phyloP scores from a whole-genome alignment of 148 eudicot genomes.

The Pouteria glomerata region DNA sequence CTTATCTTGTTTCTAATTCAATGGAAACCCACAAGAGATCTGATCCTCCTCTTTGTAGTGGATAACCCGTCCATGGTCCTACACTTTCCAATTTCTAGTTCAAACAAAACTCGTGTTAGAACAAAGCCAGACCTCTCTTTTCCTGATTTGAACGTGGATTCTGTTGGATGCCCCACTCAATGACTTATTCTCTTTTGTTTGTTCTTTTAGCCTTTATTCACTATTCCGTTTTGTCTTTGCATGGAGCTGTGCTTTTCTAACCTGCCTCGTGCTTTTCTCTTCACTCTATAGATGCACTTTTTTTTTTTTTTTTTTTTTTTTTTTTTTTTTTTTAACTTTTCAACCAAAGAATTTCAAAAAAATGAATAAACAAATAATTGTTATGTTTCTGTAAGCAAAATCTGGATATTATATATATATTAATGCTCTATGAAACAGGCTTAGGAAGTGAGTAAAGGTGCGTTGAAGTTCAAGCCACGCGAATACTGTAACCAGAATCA shows the following conservation, averaged over 20 bases:
- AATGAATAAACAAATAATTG: too few species aligned
- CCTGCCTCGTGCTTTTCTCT: background rate
- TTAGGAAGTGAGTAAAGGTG: background rate
- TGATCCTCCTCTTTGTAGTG: conserved; percentile 13
- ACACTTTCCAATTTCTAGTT: background rate
- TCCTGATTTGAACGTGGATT: background rate
- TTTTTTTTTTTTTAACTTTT: too few species aligned
- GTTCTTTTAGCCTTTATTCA: background rate
- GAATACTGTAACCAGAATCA: background rate
- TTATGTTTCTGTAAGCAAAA: background rate
- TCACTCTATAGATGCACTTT: background rate
- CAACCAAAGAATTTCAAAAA: background rate
- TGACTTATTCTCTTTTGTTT: conserved; percentile 3
- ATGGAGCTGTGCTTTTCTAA: background rate
- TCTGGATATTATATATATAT: background rate
- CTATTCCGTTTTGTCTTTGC: conserved; percentile 4
- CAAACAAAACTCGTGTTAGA: background rate
- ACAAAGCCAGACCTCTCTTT: background rate
- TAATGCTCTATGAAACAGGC: background rate
- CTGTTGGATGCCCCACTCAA: conserved; percentile 6
- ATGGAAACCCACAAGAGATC: conserved; percentile 16
- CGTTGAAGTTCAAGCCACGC: background rate
- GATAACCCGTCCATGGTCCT: conserved; percentile 16
- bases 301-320: too few species aligned
- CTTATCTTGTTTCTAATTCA: conserved; percentile 18